These are phyloP conservation scores for Colletotrichum shisoi DNA, from an alignment of 2,329 filamentous ascomycete genomes.

Conservation along the genomic window DNA sequence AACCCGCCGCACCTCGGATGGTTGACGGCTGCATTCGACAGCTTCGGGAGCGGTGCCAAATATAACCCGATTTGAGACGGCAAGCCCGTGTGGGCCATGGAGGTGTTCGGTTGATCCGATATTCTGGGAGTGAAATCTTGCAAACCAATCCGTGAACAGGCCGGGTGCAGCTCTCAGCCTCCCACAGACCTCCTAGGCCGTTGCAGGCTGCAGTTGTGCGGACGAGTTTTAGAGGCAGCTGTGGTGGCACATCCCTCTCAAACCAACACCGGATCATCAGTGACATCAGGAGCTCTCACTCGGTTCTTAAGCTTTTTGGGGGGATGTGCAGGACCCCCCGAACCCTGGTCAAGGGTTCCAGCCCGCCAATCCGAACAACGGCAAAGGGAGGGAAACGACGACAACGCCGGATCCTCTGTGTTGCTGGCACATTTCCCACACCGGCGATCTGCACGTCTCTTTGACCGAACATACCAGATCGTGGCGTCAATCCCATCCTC, in stretches of 20 bases:
- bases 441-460: slow-evolving; percentile 9
- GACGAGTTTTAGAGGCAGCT: background rate
- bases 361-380: slow-evolving; percentile 22
- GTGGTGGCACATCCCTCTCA: slow-evolving; percentile 3
- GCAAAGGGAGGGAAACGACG: background rate
- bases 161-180: background rate
- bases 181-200: slow-evolving; percentile 1
- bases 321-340: slow-evolving; percentile 28
- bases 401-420: background rate
- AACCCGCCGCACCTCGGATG: slow-evolving; percentile 26
- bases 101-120: slow-evolving; percentile 12
- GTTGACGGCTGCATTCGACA: slow-evolving; percentile 5
- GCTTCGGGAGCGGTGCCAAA: slow-evolving; percentile 7
- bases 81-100: background rate
- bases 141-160: background rate
- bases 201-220: background rate
- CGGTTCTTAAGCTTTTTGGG: slow-evolving; percentile 31
- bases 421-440: slow-evolving; percentile 8
- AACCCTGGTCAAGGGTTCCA: slow-evolving; percentile 19
- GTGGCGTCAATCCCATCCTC: slow-evolving; percentile 3
- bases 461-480: slow-evolving; percentile 5
- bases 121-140: slow-evolving; percentile 20
- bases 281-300: slow-evolving; percentile 23
- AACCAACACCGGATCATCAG: background rate
- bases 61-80: slow-evolving; percentile 19